A percentile compares a stretch with the other conserved stretches of the same genome.
phyloP scores from a whole-genome alignment of 495 filamentous ascomycete species.

The Daldinia caldariorum region DNA sequence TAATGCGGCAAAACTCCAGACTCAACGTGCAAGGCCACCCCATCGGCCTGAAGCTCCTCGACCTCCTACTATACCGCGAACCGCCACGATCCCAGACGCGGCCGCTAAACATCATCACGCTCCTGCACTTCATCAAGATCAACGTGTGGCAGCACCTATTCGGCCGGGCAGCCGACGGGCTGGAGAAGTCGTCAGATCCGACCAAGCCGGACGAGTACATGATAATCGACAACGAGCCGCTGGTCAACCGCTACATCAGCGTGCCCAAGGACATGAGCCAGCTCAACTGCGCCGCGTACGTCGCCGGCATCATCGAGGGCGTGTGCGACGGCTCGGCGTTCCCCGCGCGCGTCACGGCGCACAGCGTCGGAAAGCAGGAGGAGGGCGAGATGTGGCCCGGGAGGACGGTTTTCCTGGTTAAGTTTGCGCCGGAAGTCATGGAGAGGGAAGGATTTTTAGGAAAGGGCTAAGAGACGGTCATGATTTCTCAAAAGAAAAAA shows the following conservation, averaged over 20 bases:
- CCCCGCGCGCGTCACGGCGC: slow-evolving; percentile 87
- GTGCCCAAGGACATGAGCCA: slow-evolving; percentile 94
- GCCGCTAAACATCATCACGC: slow-evolving; percentile 86
- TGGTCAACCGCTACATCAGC: slow-evolving; percentile 91
- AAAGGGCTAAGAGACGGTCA: slow-evolving; percentile 45
- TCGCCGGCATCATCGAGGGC: slow-evolving; percentile 95
- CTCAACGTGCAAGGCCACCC: slow-evolving; percentile 95
- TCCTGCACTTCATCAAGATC: slow-evolving; percentile 93
- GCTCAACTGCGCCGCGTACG: slow-evolving; percentile 95
- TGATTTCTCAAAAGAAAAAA: neutral
- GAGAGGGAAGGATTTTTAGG: slow-evolving; percentile 80
- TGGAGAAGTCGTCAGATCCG: slow-evolving; percentile 86
- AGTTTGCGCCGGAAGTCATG: slow-evolving; percentile 87
- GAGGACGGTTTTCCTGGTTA: slow-evolving; percentile 93
- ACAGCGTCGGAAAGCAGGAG: slow-evolving; percentile 79
- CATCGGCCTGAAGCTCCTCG: slow-evolving; percentile 91
- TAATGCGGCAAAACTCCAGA: slow-evolving; percentile 55
- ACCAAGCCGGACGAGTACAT: slow-evolving; percentile 93
- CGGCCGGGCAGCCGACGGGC: slow-evolving; percentile 83
- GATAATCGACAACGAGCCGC: slow-evolving; percentile 95
- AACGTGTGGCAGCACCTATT: slow-evolving; percentile 94
- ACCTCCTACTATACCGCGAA: slow-evolving; percentile 88
- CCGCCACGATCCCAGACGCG: slow-evolving; percentile 73
- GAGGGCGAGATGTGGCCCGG: slow-evolving; percentile 89
- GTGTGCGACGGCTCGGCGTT: slow-evolving; percentile 93